These are phyloP conservation scores for Carex littledalei DNA, from an alignment of 176 grass and related monocot genomes.

Conservation along the genomic window DNA sequence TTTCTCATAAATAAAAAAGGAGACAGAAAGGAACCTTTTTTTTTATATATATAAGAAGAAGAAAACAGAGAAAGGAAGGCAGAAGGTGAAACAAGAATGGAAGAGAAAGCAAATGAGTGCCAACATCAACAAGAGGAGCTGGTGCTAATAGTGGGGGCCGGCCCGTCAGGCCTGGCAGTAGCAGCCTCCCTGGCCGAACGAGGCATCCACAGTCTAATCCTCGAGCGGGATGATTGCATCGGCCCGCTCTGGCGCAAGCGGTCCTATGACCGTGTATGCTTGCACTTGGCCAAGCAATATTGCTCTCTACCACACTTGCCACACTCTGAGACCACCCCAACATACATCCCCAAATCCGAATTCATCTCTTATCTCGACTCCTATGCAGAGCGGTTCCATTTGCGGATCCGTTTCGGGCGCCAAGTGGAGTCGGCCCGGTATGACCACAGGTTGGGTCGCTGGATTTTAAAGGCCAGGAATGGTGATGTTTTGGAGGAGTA, in stretches of 20 bases:
- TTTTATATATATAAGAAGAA: background rate
- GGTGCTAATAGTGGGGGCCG: slow-evolving; percentile 67
- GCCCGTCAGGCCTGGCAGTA: slow-evolving; percentile 62
- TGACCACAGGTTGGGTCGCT: slow-evolving; percentile 17
- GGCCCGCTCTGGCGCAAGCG: slow-evolving; percentile 69
- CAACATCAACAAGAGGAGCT: slow-evolving; percentile 23
- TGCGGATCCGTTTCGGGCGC: slow-evolving; percentile 36
- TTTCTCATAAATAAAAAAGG: background rate
- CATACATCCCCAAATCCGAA: slow-evolving; percentile 42
- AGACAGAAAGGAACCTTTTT: background rate
- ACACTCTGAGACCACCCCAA: slow-evolving; percentile 24
- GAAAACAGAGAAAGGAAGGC: background rate
- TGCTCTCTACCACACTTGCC: slow-evolving; percentile 53
- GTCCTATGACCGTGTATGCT: slow-evolving; percentile 58
- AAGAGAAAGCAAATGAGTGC: background rate
- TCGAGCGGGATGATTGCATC: slow-evolving; percentile 76
- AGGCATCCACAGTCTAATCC: slow-evolving; percentile 38
- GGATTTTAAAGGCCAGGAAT: slow-evolving; percentile 37
- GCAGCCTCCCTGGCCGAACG: slow-evolving; percentile 54
- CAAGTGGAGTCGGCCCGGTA: slow-evolving; percentile 40
- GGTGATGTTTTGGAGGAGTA: slow-evolving; percentile 31
- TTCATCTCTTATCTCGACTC: slow-evolving; percentile 63
- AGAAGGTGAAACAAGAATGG: background rate
- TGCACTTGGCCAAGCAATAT: slow-evolving; percentile 70
- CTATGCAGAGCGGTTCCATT: slow-evolving; percentile 41